Conservation (phyloP, 768 basidiomycete species). For the Inosperma sp. region DNA sequence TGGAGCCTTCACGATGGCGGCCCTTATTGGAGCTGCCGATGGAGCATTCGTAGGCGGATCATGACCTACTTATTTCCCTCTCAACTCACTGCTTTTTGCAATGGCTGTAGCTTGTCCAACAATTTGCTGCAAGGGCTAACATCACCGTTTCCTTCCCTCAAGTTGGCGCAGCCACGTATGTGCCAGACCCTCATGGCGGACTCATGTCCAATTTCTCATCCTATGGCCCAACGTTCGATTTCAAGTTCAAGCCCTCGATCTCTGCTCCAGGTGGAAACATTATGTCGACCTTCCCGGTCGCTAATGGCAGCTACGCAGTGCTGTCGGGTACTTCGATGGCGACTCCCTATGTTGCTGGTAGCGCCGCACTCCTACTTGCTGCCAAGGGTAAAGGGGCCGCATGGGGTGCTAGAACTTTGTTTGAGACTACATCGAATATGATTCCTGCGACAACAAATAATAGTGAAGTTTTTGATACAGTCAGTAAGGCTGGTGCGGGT, state of each 20-base stretch:
- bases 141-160: slow-evolving; percentile 51
- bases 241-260: slow-evolving; percentile 47
- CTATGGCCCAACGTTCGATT: slow-evolving; percentile 58
- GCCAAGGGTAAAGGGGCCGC: slow-evolving; percentile 30
- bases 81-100: slow-evolving; percentile 2
- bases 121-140: slow-evolving; percentile 39
- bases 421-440: slow-evolving; percentile 44
- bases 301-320: slow-evolving; percentile 31
- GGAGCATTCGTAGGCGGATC: slow-evolving; percentile 44
- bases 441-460: slow-evolving; percentile 42
- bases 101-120: slow-evolving; percentile 39
- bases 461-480: slow-evolving; percentile 44
- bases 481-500: slow-evolving; percentile 50
- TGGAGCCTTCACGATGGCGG: slow-evolving; percentile 28
- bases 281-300: slow-evolving; percentile 37
- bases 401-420: slow-evolving; percentile 30
- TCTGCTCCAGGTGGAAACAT: slow-evolving; percentile 48
- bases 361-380: slow-evolving; percentile 36
- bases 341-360: slow-evolving; percentile 38
- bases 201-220: slow-evolving; percentile 49
- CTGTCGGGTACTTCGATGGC: slow-evolving; percentile 39
- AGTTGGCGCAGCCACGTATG: slow-evolving; percentile 33
- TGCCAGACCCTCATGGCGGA: slow-evolving; percentile 50
- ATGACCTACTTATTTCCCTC: background rate
- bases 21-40: slow-evolving; percentile 49